A percentile compares a stretch with the other conserved stretches of the same genome.
phyloP scores from a whole-genome alignment of 140 eudicot species.

The Senecio squalidus region DNA sequence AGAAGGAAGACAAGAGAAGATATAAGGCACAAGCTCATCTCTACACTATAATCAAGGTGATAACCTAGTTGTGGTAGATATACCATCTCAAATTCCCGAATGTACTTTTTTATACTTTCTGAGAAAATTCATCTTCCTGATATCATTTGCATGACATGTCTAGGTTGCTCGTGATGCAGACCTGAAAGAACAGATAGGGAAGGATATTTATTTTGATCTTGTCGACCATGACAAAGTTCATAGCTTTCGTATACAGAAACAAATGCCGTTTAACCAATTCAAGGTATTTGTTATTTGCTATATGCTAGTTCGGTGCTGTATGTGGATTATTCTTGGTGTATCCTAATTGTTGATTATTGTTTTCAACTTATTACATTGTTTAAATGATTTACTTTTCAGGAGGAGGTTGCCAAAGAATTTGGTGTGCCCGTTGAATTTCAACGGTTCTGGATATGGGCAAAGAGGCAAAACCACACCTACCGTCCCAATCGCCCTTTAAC shows the following conservation, averaged over 20 bases:
- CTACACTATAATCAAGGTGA: constrained; percentile 50
- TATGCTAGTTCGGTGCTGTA: background rate
- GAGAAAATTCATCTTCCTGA: constrained; percentile 1
- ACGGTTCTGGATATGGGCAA: constrained; percentile 93
- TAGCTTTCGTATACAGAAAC: constrained; percentile 63
- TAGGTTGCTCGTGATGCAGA: constrained; percentile 71
- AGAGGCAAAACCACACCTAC: constrained; percentile 88
- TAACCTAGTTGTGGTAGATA: constrained; percentile 18
- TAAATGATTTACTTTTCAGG: constrained; percentile 35
- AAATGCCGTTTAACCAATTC: constrained; percentile 48
- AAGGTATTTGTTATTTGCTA: constrained; percentile 28
- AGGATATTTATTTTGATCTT: constrained; percentile 54
- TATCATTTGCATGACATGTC: constrained; percentile 2
- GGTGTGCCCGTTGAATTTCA: constrained; percentile 83
- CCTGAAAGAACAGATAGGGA: constrained; percentile 52
- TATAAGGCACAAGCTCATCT: constrained; percentile 52
- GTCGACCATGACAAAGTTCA: constrained; percentile 66
- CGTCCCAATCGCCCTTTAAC: constrained; percentile 92
- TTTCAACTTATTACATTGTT: background rate
- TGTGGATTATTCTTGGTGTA: background rate
- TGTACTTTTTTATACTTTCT: background rate
- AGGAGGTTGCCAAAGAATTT: constrained; percentile 90
- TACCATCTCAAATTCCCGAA: constrained; percentile 6
- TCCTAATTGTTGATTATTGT: background rate
- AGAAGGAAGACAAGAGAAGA: constrained; percentile 53